Evolutionary conservation across 495 filamentous ascomycete species (phyloP).

Genomic region (Tetracladium marchalianum): DNA sequence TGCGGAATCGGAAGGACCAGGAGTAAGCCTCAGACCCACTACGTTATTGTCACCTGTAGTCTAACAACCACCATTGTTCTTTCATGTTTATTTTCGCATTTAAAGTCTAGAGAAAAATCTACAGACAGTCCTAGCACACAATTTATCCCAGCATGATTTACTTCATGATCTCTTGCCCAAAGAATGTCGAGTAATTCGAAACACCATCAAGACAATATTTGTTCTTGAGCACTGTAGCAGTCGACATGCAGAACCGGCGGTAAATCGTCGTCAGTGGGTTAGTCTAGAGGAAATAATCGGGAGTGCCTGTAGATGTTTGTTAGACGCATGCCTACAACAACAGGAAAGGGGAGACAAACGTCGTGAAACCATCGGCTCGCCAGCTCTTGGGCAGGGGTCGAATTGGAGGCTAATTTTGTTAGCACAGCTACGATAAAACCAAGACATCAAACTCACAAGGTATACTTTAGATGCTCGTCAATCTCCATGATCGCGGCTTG

Average conservation of each 20-base stretch:
- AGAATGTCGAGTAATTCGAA: slow-evolving; percentile 2
- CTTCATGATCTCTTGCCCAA: not conserved
- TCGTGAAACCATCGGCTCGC: slow-evolving; percentile 97
- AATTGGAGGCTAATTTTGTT: slow-evolving; percentile 75
- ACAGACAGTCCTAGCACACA: slow-evolving; percentile 6
- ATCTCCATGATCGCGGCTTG: slow-evolving; percentile 99
- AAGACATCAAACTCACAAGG: slow-evolving; percentile 66
- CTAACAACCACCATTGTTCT: not conserved
- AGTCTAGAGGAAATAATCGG: slow-evolving; percentile 91
- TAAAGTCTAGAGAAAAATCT: slow-evolving; percentile 18
- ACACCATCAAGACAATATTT: slow-evolving; percentile 15
- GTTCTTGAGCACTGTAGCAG: slow-evolving; percentile 7
- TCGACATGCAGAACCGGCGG: too few relatives aligned
- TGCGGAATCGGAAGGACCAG: too few relatives aligned
- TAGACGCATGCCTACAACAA: not conserved
- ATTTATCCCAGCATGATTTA: not conserved
- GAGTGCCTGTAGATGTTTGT: slow-evolving; percentile 49
- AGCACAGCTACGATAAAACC: slow-evolving; percentile 3
- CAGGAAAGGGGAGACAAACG: slow-evolving; percentile 36
- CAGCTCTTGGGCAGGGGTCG: slow-evolving; percentile 93
- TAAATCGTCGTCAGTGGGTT: not conserved
- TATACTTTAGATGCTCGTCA: slow-evolving; percentile 98
- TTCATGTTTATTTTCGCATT: slow-evolving; percentile 17
- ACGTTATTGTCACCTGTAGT: not conserved
- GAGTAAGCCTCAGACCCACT: too few relatives aligned